Evolutionary conservation across 257 asterid genomes (phyloP).

Genomic region (Penstemon barbatus): DNA sequence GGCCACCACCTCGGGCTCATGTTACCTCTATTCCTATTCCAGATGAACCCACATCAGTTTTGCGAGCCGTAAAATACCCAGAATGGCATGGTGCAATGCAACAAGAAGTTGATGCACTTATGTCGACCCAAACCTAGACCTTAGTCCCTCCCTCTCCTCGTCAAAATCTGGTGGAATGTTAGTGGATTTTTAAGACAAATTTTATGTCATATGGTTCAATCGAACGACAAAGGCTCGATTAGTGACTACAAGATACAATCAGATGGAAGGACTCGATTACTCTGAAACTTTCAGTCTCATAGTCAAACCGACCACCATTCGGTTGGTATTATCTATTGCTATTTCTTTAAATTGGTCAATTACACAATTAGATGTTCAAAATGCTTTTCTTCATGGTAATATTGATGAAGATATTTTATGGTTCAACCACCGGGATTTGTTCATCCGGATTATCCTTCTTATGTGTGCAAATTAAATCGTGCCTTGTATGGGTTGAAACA

Average conservation of each 20-base stretch:
- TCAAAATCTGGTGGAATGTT: not conserved
- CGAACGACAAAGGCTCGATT: not conserved
- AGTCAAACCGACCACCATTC: not conserved
- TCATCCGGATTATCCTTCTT: not conserved
- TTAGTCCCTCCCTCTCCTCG: not conserved
- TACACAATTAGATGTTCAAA: not conserved
- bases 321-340: not conserved
- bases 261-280: not conserved
- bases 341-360: not conserved
- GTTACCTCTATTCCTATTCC: not conserved
- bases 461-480: not conserved
- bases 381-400: not conserved
- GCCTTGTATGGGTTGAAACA: too few species aligned
- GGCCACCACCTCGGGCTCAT: too few species aligned
- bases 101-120: not conserved
- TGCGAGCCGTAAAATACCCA: not conserved
- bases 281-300: not conserved
- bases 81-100: not conserved
- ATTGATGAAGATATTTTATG: not conserved
- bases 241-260: not conserved
- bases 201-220: not conserved
- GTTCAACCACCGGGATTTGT: not conserved
- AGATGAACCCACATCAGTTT: too few species aligned
- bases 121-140: not conserved
- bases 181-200: not conserved